Percentiles rank a stretch among this genome's conserved stretches.
Evolutionary conservation across 2,329 filamentous ascomycete species (phyloP).

Genomic region (Geosmithia flava): DNA sequence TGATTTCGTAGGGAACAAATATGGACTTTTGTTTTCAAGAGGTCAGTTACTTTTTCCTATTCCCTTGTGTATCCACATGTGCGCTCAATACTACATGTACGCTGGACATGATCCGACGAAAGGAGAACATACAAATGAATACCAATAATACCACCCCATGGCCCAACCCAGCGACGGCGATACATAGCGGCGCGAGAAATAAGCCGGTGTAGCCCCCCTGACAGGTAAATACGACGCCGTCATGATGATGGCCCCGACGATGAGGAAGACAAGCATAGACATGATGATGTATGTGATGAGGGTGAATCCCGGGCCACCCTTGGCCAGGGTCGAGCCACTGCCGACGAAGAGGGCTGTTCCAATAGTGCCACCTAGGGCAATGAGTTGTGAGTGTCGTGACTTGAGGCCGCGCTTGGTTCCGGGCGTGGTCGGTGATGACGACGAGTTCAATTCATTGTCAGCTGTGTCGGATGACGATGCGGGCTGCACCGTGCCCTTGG

Average conservation of each 20-base stretch:
- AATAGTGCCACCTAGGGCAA: slow-evolving; percentile 48
- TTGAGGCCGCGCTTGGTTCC: slow-evolving; percentile 23
- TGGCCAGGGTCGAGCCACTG: slow-evolving; percentile 46
- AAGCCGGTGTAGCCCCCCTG: slow-evolving; percentile 5
- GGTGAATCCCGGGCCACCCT: slow-evolving; percentile 45
- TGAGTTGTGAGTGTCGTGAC: slow-evolving; percentile 53
- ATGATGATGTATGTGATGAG: slow-evolving; percentile 45
- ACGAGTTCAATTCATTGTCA: slow-evolving; percentile 1
- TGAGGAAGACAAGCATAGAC: slow-evolving; percentile 44
- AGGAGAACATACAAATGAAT: slow-evolving; percentile 4
- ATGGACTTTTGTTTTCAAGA: slow-evolving; percentile 8
- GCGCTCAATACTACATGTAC: no score
- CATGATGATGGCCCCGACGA: slow-evolving; percentile 46
- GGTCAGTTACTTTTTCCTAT: no score
- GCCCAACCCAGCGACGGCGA: slow-evolving; percentile 5
- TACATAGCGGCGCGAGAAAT: slow-evolving; percentile 8
- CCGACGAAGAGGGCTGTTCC: slow-evolving; percentile 51
- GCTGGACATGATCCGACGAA: background rate
- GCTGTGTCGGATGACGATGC: background rate
- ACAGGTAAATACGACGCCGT: slow-evolving; percentile 36
- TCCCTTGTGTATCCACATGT: no score
- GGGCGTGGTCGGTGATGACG: background rate
- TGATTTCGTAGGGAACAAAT: slow-evolving; percentile 8
- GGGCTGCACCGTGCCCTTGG: background rate
- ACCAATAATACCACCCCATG: slow-evolving; percentile 5